Evolutionary conservation across 2,329 filamentous ascomycete species (phyloP), one percentile per base, ranked within the genome.

Genomic region (Penicillium glabrum): DNA sequence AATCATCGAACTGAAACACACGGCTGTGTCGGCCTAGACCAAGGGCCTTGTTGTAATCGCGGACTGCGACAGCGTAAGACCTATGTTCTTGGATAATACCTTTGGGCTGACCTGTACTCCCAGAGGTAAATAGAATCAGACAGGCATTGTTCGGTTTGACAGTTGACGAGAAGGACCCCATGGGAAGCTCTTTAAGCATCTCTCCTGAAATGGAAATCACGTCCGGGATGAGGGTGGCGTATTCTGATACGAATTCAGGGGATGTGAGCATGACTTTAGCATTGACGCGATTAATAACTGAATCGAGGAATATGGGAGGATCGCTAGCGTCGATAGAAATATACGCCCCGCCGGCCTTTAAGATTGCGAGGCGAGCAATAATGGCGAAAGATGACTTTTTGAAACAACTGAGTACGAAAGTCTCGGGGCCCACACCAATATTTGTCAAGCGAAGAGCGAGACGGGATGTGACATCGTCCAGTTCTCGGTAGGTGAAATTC

Each of bases 241-340:
- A 66, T 3, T 44, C 49, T 4, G 44, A 23, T 2, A 43, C 50
- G 23, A 58, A 66, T 3, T 57, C 60, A 0, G 33, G 19, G 9
- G 62, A 60, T 0, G 88, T 90, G 60, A 92, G 77, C 16, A 91
- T 80, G 29, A 89, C 86, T 13, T 79, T 80, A 8, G 88, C 88
- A 31, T 81, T 81, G 7, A 88, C 86, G 76, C 91, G 89, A 41
- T 89, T 86, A 52, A 91, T 82, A 37, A 91, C 88, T 69, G 90
- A 88, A 46, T 86, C 82, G 53, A 92, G 77, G 47, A 91, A 79
- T 48, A 84, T 85, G 1, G 87, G 83, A 21, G 89, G 89, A 59
- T 91, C 90, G 2, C 87, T 88, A 31, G 90, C 81, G 74, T 92
- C 89, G 7, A 92, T 83, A 8, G 91, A 89, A 9, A 92, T 79